These are phyloP conservation scores for Trichoderma hamatum DNA, from an alignment of 2,329 filamentous ascomycete species.

Conservation along the genomic window DNA sequence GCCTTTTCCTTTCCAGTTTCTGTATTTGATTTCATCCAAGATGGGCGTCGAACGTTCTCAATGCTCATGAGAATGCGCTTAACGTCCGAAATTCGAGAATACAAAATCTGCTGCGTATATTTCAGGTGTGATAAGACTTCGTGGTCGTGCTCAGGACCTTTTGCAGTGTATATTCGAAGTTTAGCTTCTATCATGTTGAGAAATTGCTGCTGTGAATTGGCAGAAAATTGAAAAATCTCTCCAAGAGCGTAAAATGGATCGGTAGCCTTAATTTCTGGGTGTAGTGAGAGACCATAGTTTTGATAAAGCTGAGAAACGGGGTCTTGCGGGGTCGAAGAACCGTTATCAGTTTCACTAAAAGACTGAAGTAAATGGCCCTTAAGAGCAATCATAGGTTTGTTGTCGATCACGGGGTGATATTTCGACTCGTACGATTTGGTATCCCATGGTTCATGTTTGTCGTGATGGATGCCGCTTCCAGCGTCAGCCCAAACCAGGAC, in stretches of 20 bases:
- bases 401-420: neutral
- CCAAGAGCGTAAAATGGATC: neutral
- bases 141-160: neutral
- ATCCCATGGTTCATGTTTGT: neutral
- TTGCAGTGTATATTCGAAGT: neutral
- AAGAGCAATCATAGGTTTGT: neutral
- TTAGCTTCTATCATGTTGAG: neutral
- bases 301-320: neutral
- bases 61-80: neutral
- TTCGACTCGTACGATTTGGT: neutral
- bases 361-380: neutral
- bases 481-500: neutral
- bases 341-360: neutral
- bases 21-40: neutral
- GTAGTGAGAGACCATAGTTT: neutral
- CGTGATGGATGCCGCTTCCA: neutral
- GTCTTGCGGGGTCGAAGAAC: neutral
- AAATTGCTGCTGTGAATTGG: neutral
- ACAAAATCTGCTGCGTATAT: neutral
- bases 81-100: neutral
- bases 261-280: neutral
- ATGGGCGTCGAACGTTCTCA: neutral
- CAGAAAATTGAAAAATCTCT: neutral
- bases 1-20: neutral
- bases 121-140: neutral